Percentiles rank a stretch among this genome's conserved stretches.
These are phyloP conservation scores for Oenanthe sinensis DNA, from an alignment of 129 eudicot species.

Conservation along the genomic window DNA sequence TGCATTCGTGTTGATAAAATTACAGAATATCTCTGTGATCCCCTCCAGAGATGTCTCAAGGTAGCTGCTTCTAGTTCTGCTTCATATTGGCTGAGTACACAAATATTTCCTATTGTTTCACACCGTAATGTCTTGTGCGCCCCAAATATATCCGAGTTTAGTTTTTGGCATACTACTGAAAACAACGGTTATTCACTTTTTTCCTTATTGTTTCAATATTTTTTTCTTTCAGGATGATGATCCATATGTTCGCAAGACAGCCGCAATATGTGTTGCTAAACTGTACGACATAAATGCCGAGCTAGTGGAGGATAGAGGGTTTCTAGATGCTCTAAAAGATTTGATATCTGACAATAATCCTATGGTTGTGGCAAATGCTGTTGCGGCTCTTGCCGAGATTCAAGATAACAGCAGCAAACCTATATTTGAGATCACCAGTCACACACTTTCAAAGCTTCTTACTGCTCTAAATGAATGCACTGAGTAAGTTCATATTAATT, in stretches of 20 bases:
- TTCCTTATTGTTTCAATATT: conserved; percentile 4
- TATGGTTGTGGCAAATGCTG: conserved; percentile 99
- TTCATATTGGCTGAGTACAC: background rate
- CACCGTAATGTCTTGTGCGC: background rate
- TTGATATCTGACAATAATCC: conserved; percentile 98
- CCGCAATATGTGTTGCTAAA: conserved; percentile 98
- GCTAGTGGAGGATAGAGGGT: conserved; percentile 97
- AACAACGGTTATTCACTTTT: background rate
- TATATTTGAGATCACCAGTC: conserved; percentile 80
- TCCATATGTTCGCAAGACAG: conserved; percentile 99
- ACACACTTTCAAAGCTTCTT: conserved; percentile 86
- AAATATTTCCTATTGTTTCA: background rate
- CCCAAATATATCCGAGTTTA: background rate
- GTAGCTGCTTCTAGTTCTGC: conserved; percentile 21
- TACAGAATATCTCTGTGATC: conserved; percentile 96
- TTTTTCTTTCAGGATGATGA: conserved; percentile 74
- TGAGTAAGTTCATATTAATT: conserved; percentile 47
- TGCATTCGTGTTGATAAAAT: conserved; percentile 99
- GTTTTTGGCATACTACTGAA: background rate
- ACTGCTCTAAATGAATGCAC: conserved; percentile 99
- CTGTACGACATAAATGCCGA: conserved; percentile 96
- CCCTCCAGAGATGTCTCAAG: conserved; percentile 98
- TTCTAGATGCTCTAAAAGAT: conserved; percentile 92
- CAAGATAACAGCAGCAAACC: conserved; percentile 83
- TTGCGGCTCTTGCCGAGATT: conserved; percentile 97